Evolutionary conservation across 1,284 basidiomycete genomes (phyloP).

Genomic region (Wolfiporia cocos): DNA sequence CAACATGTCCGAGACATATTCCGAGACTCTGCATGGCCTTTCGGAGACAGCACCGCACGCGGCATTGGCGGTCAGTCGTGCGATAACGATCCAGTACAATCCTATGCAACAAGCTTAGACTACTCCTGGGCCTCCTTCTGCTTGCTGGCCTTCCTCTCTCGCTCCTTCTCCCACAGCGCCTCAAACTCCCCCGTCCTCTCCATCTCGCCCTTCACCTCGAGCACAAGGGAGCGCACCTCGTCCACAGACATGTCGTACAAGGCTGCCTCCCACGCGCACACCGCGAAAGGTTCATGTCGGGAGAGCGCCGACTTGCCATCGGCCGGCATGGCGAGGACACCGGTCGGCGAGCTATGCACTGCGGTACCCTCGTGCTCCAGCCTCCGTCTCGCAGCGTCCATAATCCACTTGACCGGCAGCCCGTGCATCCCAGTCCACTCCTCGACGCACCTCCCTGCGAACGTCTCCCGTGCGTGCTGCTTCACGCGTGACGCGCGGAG

Average conservation of each 20-base stretch:
- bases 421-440: constrained; percentile 50
- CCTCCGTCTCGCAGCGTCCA: constrained; percentile 38
- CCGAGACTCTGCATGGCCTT: too few species aligned
- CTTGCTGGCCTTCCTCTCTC: constrained; percentile 16
- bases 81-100: too few species aligned
- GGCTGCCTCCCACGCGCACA: constrained; percentile 20
- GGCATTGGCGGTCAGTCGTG: too few species aligned
- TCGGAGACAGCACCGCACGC: too few species aligned
- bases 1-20: too few species aligned
- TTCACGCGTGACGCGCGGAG: constrained; percentile 26
- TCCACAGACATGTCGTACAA: constrained; percentile 21
- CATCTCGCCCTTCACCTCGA: constrained; percentile 22
- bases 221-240: constrained; percentile 17
- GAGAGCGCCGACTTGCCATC: background rate
- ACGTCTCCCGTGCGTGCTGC: constrained; percentile 35
- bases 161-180: constrained; percentile 17
- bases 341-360: background rate
- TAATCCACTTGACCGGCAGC: constrained; percentile 40
- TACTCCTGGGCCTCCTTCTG: too few species aligned
- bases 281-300: background rate
- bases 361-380: constrained; percentile 13
- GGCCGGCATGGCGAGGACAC: background rate
- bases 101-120: too few species aligned
- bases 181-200: constrained; percentile 15
- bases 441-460: constrained; percentile 44